Base-by-base conservation (phyloP, 192 early-diverging fungal species). In the Neocallimastix lanati region DNA sequence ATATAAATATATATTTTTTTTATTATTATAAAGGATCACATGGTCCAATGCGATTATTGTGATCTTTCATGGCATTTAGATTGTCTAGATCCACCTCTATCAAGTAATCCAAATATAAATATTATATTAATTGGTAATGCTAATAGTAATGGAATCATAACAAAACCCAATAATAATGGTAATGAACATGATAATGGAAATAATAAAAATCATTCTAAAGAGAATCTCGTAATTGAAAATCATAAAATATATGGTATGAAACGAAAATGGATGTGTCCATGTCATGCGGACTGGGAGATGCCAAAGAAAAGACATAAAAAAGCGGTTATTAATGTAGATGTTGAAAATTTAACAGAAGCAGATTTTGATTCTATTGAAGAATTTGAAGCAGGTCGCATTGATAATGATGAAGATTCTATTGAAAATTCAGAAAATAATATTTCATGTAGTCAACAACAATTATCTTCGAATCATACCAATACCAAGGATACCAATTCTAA, bases 21-120 rank as follows among this genome's bases (percentile, higher is more conserved):
- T 38, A 38, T 38, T 38, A 14, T 14, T 38, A 12, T 14, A 38
- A 12, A 38, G 37, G 37, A 38, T 38, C 37, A 38, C 14, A 14
- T 89, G 37, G 79, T 89, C 35, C 80, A 85, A 77, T 89, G 88
- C 76, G 88, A 89, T 78, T 85, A 84, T 78, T 89, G 88, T 78
- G 78, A 76, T 16, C 77, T 85, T 9, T 84, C 81, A 77, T 89
- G 88, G 88, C 88, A 89, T 83, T 76, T 87, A 78, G 87, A 89
- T 77, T 89, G 88, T 79, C 77, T 89, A 28, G 76, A 76, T 29
- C 84, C 85, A 28, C 87, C 88, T 7, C 78, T 88, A 76, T 78
- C 87, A 6, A 28, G 29, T 33, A 77, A 84, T 27, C 88, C 86
- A 84, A 21, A 79, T 80, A n/a, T 77, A 9, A 50, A 84, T 29